phyloP scores from a whole-genome alignment of 139 green algal genomes.

The Eudorina sp. region DNA sequence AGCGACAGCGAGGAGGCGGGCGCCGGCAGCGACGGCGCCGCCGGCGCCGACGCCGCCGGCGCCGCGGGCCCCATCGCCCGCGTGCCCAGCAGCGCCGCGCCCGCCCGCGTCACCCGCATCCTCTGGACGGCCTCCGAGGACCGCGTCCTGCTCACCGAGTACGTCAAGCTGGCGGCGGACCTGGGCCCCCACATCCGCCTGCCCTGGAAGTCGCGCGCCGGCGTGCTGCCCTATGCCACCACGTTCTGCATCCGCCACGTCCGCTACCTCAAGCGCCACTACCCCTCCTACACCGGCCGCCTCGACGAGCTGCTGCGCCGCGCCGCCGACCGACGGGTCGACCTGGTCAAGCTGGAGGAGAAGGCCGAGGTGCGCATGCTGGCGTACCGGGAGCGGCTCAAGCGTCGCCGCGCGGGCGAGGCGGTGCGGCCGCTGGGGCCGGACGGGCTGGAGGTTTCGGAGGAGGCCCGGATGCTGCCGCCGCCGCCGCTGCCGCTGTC shows the following conservation, averaged over 20 bases:
- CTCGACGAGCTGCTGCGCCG: slow-evolving; percentile 25
- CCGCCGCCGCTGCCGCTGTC: too few relatives aligned
- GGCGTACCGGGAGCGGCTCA: slow-evolving; percentile 11
- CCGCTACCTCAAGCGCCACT: slow-evolving; percentile 19
- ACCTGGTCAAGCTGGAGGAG: neutral
- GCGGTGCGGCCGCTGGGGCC: neutral
- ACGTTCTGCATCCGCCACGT: neutral
- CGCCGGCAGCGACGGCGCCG: neutral
- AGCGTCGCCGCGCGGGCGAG: neutral
- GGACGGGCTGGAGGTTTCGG: neutral
- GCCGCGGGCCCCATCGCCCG: neutral
- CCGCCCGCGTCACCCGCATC: neutral
- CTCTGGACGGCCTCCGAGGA: slow-evolving; percentile 36
- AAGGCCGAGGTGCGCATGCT: neutral
- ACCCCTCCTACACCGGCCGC: slow-evolving; percentile 16
- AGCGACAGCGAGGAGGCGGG: neutral
- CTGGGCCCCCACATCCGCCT: neutral
- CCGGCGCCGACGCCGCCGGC: neutral
- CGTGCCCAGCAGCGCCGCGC: slow-evolving; percentile 3
- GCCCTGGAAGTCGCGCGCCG: neutral
- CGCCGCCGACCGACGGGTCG: neutral
- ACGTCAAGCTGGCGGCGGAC: slow-evolving; percentile 3
- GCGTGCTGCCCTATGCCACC: neutral
- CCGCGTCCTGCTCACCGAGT: slow-evolving; percentile 2
- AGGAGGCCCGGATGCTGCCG: neutral